These are phyloP conservation scores for Mycena amicta DNA, from an alignment of 768 basidiomycete species.

Conservation along the genomic window DNA sequence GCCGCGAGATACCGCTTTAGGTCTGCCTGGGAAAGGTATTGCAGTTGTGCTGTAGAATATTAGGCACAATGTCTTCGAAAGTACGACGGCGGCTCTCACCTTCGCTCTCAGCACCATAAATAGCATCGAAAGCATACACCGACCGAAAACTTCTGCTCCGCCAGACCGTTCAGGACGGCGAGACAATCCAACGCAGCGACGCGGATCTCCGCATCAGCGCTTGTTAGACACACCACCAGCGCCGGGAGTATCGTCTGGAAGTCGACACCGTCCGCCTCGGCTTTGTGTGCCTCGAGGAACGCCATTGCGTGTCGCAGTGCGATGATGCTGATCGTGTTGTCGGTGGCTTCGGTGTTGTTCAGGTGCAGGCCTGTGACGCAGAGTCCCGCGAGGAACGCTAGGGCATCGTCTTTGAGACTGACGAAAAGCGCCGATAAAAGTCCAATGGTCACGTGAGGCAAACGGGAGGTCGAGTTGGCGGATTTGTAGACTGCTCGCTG, in stretches of 20 bases:
- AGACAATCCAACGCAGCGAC: constrained; percentile 60
- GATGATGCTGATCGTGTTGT: constrained; percentile 44
- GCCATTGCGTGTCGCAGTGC: constrained; percentile 78
- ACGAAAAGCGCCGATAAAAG: constrained; percentile 69
- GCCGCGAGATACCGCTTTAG: constrained; percentile 57
- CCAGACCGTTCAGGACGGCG: constrained; percentile 43
- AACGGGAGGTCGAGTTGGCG: constrained; percentile 56
- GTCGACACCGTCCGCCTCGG: constrained; percentile 58
- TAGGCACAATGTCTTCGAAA: too few relatives aligned
- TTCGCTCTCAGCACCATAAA: constrained; percentile 61
- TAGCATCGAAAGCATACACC: constrained; percentile 72
- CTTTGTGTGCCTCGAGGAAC: constrained; percentile 74
- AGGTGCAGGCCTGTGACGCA: constrained; percentile 45
- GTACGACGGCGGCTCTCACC: too few relatives aligned
- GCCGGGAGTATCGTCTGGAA: constrained; percentile 81
- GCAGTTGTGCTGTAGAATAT: constrained; percentile 48
- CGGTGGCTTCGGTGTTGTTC: too few relatives aligned
- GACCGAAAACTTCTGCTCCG: constrained; percentile 47
- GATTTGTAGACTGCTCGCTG: constrained; percentile 67
- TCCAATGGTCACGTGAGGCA: constrained; percentile 52
- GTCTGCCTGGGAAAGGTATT: constrained; percentile 72
- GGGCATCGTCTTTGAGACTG: constrained; percentile 65
- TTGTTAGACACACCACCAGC: constrained; percentile 63
- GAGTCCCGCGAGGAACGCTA: constrained; percentile 80
- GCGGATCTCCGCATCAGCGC: constrained; percentile 43